These are phyloP conservation scores for Zymoseptoria ardabiliae DNA, from an alignment of 2,329 filamentous ascomycete genomes.

Conservation along the genomic window DNA sequence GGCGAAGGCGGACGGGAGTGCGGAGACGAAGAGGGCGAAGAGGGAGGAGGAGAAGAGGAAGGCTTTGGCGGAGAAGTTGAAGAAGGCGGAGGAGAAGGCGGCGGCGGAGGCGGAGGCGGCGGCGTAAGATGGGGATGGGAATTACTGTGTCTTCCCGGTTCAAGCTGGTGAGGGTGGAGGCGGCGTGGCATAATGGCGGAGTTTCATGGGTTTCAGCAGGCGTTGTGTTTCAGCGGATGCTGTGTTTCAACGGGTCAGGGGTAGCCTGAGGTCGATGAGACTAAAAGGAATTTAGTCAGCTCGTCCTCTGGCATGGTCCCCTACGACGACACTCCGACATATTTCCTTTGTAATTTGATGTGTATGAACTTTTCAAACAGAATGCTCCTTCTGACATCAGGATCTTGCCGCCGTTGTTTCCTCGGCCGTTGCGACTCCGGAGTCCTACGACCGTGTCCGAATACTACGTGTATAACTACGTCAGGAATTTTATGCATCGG, in stretches of 20 bases:
- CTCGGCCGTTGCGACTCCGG: too few species aligned
- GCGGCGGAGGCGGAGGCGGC: not conserved
- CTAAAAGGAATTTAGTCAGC: not conserved
- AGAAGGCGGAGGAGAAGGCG: not conserved
- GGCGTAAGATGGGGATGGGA: not conserved
- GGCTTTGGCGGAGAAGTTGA: not conserved
- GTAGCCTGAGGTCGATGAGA: not conserved
- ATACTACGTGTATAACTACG: not conserved
- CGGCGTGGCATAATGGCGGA: not conserved
- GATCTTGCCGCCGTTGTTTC: not conserved
- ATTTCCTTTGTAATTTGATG: not conserved
- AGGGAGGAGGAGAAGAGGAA: not conserved
- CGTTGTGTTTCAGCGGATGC: not conserved
- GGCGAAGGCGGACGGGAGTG: not conserved
- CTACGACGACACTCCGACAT: not conserved
- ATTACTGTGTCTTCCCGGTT: not conserved
- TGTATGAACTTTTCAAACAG: not conserved
- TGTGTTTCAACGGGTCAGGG: not conserved
- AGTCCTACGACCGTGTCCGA: too few species aligned
- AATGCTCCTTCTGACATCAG: not conserved
- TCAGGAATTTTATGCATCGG: not conserved
- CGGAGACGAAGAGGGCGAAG: not conserved
- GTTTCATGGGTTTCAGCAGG: not conserved
- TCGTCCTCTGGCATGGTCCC: not conserved
- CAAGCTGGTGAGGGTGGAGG: not conserved